A percentile compares a stretch with the other conserved stretches of the same genome.
phyloP scores from a whole-genome alignment of 306 rosid species.

The Ziziphus jujuba region DNA sequence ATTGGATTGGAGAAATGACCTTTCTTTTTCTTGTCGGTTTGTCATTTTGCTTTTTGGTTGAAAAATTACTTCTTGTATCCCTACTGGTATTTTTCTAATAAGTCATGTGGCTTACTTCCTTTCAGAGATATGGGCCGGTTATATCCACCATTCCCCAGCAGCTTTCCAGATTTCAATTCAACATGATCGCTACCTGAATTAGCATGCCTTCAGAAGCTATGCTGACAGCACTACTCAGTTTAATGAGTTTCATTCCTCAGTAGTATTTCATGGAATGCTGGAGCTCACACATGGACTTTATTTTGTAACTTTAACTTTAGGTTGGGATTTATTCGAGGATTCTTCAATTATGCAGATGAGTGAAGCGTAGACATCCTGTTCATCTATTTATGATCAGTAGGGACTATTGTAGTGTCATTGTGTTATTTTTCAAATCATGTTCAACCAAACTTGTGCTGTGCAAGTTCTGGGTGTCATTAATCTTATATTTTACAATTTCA shows the following conservation, averaged over 20 bases:
- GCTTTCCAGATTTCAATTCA: slow-evolving; percentile 97
- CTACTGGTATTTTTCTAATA: neutral
- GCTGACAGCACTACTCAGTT: neutral
- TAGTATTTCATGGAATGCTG: slow-evolving; percentile 15
- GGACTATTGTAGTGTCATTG: slow-evolving; percentile 16
- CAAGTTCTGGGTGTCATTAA: slow-evolving; percentile 14
- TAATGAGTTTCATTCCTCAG: slow-evolving; percentile 6
- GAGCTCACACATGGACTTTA: slow-evolving; percentile 19
- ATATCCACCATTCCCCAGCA: slow-evolving; percentile 98
- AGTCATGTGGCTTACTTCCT: neutral
- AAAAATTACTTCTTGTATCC: neutral
- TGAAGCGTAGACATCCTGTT: neutral
- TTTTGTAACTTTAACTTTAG: slow-evolving; percentile 24
- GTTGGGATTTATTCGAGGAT: slow-evolving; percentile 14
- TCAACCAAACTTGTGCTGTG: neutral
- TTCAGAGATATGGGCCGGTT: slow-evolving; percentile 97
- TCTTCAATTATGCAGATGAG: slow-evolving; percentile 2
- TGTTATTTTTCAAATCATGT: slow-evolving; percentile 6
- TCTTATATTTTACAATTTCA: neutral
- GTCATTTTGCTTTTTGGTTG: slow-evolving; percentile 1
- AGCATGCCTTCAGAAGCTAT: slow-evolving; percentile 15
- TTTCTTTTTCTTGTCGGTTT: neutral
- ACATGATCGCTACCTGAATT: slow-evolving; percentile 81
- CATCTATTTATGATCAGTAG: slow-evolving; percentile 9
- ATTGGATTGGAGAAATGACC: neutral